A percentile compares a stretch with the other conserved stretches of the same genome.
Evolutionary conservation across 2,329 filamentous ascomycete species (phyloP).

Genomic region (Coniochaeta sp.): DNA sequence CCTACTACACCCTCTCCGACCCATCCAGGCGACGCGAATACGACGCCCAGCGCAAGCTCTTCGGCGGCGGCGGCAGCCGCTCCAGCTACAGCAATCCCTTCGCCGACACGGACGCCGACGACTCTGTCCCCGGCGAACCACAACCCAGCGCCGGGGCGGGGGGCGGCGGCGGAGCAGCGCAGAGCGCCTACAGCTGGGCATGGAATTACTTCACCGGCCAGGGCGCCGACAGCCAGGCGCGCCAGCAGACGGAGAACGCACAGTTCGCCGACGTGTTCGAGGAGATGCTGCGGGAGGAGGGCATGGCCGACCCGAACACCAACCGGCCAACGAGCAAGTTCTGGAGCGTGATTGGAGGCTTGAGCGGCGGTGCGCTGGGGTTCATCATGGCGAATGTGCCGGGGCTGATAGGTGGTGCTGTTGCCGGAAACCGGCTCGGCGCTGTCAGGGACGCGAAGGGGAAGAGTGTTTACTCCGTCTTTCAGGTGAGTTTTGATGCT

Average conservation of each 20-base stretch:
- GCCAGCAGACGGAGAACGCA: conserved; percentile 55
- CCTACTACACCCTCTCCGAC: conserved; percentile 62
- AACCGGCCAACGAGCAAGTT: conserved; percentile 62
- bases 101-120: conserved; percentile 32
- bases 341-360: conserved; percentile 78
- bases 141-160: conserved; percentile 67
- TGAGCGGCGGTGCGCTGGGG: conserved; percentile 82
- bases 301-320: conserved; percentile 65
- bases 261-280: conserved; percentile 89
- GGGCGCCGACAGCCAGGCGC: conserved; percentile 27
- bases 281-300: conserved; percentile 81
- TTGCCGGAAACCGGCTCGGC: conserved; percentile 87
- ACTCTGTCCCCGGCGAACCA: conserved; percentile 30
- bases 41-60: conserved; percentile 62
- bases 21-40: conserved; percentile 70
- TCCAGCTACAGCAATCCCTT: conserved; percentile 25
- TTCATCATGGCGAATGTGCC: conserved; percentile 94
- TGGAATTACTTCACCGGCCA: conserved; percentile 51
- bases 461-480: conserved; percentile 92
- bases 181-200: conserved; percentile 67
- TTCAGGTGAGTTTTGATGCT: conserved; percentile 40
- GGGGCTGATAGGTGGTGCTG: conserved; percentile 79
- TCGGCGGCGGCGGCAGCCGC: conserved; percentile 26
- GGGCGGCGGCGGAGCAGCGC: conserved; percentile 52
- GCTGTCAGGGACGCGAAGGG: conserved; percentile 82